phyloP scores from a whole-genome alignment of 2,329 filamentous ascomycete species.

The Sordariomycetes sp. region DNA sequence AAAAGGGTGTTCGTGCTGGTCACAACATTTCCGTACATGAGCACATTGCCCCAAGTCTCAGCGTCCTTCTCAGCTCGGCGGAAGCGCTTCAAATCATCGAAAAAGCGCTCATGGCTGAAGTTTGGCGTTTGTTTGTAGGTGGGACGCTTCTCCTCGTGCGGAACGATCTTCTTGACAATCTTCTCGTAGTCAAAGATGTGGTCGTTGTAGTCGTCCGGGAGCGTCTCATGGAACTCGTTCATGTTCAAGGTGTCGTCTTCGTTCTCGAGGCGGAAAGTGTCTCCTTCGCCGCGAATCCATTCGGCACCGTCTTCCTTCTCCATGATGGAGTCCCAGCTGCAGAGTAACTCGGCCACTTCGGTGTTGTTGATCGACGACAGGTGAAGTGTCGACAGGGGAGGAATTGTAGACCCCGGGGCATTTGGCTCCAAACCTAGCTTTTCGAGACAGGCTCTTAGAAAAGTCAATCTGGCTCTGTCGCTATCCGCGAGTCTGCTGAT shows the following conservation, averaged over 20 bases:
- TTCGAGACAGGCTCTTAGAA: conserved; percentile 68
- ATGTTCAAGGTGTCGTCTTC: conserved; percentile 52
- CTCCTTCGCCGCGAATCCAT: conserved; percentile 70
- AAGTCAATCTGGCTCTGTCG: conserved; percentile 60
- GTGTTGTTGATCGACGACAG: conserved; percentile 60
- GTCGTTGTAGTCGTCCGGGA: conserved; percentile 32
- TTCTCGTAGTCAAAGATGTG: conserved; percentile 67
- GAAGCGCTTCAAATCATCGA: conserved; percentile 60
- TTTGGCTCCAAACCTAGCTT: conserved; percentile 76
- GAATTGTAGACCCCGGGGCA: conserved; percentile 47
- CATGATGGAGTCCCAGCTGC: conserved; percentile 58
- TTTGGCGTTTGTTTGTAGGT: conserved; percentile 66
- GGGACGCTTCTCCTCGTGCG: conserved; percentile 62
- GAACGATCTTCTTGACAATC: conserved; percentile 63
- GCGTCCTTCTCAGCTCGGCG: conserved; percentile 41
- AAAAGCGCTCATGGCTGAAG: conserved; percentile 80
- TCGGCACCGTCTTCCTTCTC: conserved; percentile 56
- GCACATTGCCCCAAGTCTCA: conserved; percentile 61
- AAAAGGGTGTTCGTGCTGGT: conserved; percentile 91
- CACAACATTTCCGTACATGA: conserved; percentile 86
- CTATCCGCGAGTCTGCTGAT: conserved; percentile 59
- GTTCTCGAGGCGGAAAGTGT: conserved; percentile 72
- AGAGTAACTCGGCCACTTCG: conserved; percentile 59
- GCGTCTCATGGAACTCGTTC: conserved; percentile 40
- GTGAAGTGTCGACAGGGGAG: conserved; percentile 74